Conservation (phyloP, 345 rosid species). For the Melastoma malabathricum region DNA sequence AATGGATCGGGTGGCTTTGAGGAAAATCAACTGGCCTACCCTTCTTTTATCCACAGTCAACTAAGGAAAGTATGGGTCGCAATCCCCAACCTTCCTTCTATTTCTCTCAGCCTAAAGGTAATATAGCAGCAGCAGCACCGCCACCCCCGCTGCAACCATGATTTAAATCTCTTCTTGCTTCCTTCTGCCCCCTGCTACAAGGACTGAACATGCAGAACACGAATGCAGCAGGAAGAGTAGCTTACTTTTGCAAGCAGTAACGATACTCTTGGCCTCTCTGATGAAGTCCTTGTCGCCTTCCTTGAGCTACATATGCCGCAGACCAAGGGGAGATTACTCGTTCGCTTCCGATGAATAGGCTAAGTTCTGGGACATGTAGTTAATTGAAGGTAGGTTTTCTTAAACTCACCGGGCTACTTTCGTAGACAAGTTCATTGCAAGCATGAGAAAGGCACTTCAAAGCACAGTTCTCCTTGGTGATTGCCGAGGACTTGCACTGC, state of each 20-base stretch:
- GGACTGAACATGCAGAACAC: background rate
- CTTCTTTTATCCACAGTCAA: no score
- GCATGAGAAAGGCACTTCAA: slow-evolving; percentile 58
- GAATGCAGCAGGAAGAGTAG: slow-evolving; percentile 1
- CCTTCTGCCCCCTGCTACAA: no score
- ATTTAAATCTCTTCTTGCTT: no score
- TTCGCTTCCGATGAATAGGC: no score
- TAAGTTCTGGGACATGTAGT: slow-evolving; percentile 10
- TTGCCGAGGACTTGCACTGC: slow-evolving; percentile 49
- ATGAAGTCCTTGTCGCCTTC: slow-evolving; percentile 69
- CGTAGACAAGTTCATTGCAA: slow-evolving; percentile 61
- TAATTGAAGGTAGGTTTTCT: background rate
- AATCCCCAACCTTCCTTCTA: no score
- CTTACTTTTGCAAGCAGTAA: slow-evolving; percentile 82
- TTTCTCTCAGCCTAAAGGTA: no score
- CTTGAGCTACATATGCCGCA: slow-evolving; percentile 35
- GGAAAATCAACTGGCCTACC: no score
- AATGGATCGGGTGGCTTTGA: no score
- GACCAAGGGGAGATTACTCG: background rate
- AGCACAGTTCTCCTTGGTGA: slow-evolving; percentile 69
- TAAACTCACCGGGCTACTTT: slow-evolving; percentile 60
- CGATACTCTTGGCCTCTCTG: slow-evolving; percentile 66
- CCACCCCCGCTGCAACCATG: no score
- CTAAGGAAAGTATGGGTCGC: no score
- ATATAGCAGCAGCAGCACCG: no score